Conservation (phyloP, 192 early-diverging fungal genomes). For the Backusella circina region DNA sequence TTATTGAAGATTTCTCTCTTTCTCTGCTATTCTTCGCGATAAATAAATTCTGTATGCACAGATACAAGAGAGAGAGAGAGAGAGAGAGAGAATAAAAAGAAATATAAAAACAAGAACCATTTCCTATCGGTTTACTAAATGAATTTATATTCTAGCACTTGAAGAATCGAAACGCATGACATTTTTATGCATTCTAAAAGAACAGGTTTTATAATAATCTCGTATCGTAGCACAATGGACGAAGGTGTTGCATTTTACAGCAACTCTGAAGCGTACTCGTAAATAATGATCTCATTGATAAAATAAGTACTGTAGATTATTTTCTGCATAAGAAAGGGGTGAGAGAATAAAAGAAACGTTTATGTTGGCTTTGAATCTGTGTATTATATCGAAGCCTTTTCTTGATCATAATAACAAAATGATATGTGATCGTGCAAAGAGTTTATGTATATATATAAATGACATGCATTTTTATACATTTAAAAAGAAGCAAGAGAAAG, state of each 20-base stretch:
- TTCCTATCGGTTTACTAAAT: neutral
- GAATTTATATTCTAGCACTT: neutral
- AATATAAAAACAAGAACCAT: neutral
- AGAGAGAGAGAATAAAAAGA: neutral
- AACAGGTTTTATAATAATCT: neutral
- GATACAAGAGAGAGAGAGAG: neutral
- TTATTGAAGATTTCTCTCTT: too few relatives aligned
- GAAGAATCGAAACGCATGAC: neutral
- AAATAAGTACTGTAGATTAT: neutral
- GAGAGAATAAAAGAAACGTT: neutral
- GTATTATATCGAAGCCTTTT: too few relatives aligned
- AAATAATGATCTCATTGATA: neutral
- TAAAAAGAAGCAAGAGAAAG: neutral
- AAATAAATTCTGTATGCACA: neutral
- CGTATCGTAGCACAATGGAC: neutral
- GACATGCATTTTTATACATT: neutral
- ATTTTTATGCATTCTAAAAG: neutral
- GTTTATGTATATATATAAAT: neutral
- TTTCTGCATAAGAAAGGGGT: neutral
- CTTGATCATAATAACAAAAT: too few relatives aligned
- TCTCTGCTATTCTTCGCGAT: neutral
- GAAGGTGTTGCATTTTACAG: neutral
- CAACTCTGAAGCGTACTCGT: neutral
- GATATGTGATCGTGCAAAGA: neutral
- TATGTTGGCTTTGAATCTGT: neutral